Evolutionary conservation across 208 protist species (phyloP).

Genomic region (Zelonia costaricensis): DNA sequence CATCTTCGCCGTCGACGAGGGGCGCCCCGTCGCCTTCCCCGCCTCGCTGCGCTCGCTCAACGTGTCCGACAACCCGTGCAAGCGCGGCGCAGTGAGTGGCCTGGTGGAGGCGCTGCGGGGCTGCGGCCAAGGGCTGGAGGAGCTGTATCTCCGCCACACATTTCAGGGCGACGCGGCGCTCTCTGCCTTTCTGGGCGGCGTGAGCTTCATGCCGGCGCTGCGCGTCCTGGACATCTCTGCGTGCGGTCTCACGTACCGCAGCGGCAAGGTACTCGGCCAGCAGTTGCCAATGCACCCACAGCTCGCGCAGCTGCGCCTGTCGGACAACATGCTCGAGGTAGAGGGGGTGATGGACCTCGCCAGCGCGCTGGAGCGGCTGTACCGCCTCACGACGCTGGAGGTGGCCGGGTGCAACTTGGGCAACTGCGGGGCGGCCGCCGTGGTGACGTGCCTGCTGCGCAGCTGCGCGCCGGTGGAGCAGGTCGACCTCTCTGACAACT

Average conservation of each 20-base stretch:
- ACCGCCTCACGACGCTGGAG: constrained; percentile 36
- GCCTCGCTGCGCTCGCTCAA: constrained; percentile 39
- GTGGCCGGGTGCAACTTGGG: constrained; percentile 53
- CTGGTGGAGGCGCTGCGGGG: constrained; percentile 26
- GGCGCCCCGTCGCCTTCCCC: constrained; percentile 26
- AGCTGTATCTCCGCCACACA: constrained; percentile 47
- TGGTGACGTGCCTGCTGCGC: constrained; percentile 43
- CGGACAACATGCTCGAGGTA: constrained; percentile 56
- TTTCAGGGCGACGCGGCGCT: constrained; percentile 39
- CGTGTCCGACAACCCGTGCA: constrained; percentile 45
- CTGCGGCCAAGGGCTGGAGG: constrained; percentile 37
- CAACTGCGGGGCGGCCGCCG: constrained; percentile 41
- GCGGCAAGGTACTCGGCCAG: constrained; percentile 42
- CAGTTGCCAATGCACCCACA: constrained; percentile 38
- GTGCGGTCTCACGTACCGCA: constrained; percentile 44
- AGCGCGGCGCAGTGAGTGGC: constrained; percentile 29
- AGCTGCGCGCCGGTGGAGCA: constrained; percentile 46
- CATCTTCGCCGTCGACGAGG: constrained; percentile 14
- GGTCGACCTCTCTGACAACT: constrained; percentile 69
- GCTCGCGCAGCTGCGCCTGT: constrained; percentile 48
- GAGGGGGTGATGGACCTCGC: constrained; percentile 55
- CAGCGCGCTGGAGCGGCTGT: constrained; percentile 39
- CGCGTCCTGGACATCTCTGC: constrained; percentile 51
- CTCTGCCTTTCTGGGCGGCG: constrained; percentile 16
- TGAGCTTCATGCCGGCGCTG: constrained; percentile 31